Base-by-base conservation (phyloP, 2,329 filamentous ascomycete species). In the Lecanosticta acicola region DNA sequence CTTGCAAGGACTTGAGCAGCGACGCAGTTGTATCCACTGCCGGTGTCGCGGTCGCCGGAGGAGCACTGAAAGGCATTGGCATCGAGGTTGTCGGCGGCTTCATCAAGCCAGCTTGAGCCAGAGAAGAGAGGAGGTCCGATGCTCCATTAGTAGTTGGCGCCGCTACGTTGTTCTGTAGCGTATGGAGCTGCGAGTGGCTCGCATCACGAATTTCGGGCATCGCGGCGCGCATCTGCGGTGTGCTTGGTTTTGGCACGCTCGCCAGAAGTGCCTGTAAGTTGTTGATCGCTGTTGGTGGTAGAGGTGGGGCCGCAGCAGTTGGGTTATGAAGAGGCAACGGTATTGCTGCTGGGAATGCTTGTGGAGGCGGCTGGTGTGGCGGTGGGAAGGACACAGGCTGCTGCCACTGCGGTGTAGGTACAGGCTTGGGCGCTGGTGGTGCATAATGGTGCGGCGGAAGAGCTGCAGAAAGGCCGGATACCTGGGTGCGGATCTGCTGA, bases 401-500 rank as follows among this genome's bases (percentile, higher is more conserved):
- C 19, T 60, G 59, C 61, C 61, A 64, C 43, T 63, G 60, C 18
- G 52, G 58, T 67, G 61, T 61, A 59, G 16, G 43, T 35, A 46
- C 48, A 5, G 20, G 10, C n/a, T 20, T 4, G 10, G 16, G 20
- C n/a, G 9, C 34, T 21, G 42, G 18, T 4, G 34, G 34, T 17
- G 47, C 46, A 29, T 7, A 29, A 5, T 29, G 24, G 13, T 48
- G 67, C 16, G 51, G 56, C 68, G 61, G 62, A 60, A 24, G 76
- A 77, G 79, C 78, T 70, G 74, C 80, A 29, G 71, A 79, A 66
- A 95, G 78, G 67, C 83, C 81, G 66, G 84, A 81, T 68, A 96
- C 83, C 77, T 93, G 87, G 65, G 84, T 83, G 68, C 84, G 87
- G 68, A 95, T 85, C 66, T 85, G 80, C 68, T 85, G 81, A 64